Evolutionary conservation across 345 rosid species (phyloP), one percentile per base, ranked within the genome.

Genomic region (Boechera divaricarpa): DNA sequence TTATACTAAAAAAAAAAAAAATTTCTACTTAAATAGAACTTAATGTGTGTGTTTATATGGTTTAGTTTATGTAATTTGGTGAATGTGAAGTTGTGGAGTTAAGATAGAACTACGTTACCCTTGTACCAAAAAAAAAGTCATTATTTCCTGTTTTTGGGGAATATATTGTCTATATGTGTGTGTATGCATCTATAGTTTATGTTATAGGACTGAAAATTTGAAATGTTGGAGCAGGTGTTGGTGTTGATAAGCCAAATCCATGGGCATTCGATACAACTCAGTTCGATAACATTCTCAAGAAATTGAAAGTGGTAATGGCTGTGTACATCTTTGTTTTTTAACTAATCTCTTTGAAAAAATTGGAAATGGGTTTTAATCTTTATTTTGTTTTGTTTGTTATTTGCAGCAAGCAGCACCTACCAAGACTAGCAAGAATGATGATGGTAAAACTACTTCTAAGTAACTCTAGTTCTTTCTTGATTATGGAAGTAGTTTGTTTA

Each of bases 221-320:
- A 41, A 42, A 33, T 61, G 53, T 61, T 56, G 31, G 82, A 67
- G 72, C 82, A 91, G 99, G 99, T 63, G 86, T 95, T 81, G 98
- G 99, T 12, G 16, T 86, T 18, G 97, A 92, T 67, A 95, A 95
- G 89, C 96, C 91, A 2, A 95, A 91, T 67, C 86, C 85, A 2
- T 95, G 98, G 99, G 98, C 99, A 7, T 95, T 95, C 36, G 98
- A 95, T 84, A 87, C 98, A 3, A 83, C 97, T 12, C 99, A 92
- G 73, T 95, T 95, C 52, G 98, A 95, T 85, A 87, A 85, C 77
- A 92, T 95, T 72, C 96, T 95, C 65, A 90, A 91, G 81, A 86
- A 93, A 85, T 73, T 95, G 86, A 92, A 87, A 89, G 99, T 95
- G 98, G 99, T 92, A 78, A 38, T 36, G 53, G 3, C 9, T 36